phyloP scores from a whole-genome alignment of 1,284 basidiomycete species.

The Pseudozyma tsukubaensis region DNA sequence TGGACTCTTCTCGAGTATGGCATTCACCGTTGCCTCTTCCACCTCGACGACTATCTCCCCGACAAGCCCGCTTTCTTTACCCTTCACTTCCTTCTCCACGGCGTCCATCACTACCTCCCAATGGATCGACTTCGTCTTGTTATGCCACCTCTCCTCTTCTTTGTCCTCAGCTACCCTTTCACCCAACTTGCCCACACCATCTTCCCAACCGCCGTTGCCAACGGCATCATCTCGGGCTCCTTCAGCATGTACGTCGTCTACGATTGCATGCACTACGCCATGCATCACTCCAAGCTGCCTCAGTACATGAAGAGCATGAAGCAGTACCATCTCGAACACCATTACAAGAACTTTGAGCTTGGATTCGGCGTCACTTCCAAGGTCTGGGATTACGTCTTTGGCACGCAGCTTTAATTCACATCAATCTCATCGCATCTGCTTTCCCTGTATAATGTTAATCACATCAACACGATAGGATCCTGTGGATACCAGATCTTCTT shows the following conservation, averaged over 20 bases:
- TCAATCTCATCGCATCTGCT: not conserved
- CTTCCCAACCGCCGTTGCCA: slow-evolving; percentile 85
- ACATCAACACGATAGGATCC: no score
- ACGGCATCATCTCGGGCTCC: slow-evolving; percentile 90
- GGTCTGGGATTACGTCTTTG: slow-evolving; percentile 94
- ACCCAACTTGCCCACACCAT: slow-evolving; percentile 84
- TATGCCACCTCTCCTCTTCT: slow-evolving; percentile 94
- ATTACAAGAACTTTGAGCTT: slow-evolving; percentile 88
- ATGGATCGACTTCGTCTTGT: slow-evolving; percentile 89
- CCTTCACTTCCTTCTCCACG: slow-evolving; percentile 93
- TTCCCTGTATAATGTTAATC: not conserved
- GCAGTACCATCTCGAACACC: slow-evolving; percentile 97
- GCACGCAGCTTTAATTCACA: slow-evolving; percentile 73
- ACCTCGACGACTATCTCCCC: slow-evolving; percentile 89
- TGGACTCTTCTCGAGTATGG: slow-evolving; percentile 96
- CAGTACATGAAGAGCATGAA: slow-evolving; percentile 91
- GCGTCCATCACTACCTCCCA: slow-evolving; percentile 96
- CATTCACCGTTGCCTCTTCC: slow-evolving; percentile 98
- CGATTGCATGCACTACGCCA: slow-evolving; percentile 69
- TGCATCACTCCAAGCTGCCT: slow-evolving; percentile 74
- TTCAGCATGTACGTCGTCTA: slow-evolving; percentile 85
- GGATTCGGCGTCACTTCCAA: slow-evolving; percentile 97
- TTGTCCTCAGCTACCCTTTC: slow-evolving; percentile 83
- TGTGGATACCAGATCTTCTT: no score
- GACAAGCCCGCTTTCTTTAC: slow-evolving; percentile 83